Evolutionary conservation across 73 alveolate genomes (phyloP).

Genomic region (Diophrys appendiculata): DNA sequence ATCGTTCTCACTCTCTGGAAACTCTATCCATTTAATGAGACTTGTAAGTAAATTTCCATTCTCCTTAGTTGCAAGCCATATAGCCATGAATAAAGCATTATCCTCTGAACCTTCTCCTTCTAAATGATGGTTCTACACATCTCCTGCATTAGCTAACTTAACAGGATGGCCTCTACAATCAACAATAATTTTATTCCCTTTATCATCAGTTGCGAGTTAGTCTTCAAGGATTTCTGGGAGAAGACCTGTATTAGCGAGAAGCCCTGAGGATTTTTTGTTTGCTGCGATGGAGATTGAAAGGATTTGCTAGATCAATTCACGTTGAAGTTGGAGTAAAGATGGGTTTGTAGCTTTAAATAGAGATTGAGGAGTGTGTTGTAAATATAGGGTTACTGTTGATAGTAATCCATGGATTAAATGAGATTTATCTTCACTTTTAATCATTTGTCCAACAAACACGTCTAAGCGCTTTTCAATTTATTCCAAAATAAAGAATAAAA

Average conservation of each 20-base stretch:
- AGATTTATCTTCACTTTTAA: not conserved
- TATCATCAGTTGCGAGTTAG: slow-evolving; percentile 16
- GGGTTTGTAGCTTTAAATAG: not conserved
- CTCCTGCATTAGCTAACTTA: slow-evolving; percentile 1
- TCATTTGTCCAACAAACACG: not conserved
- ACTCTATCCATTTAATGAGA: slow-evolving; percentile 30
- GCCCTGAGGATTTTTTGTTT: slow-evolving; percentile 1
- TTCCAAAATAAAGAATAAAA: too few relatives aligned
- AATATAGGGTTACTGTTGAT: slow-evolving; percentile 1
- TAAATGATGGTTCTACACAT: slow-evolving; percentile 13
- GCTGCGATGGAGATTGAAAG: slow-evolving; percentile 11
- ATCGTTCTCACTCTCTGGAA: slow-evolving; percentile 36
- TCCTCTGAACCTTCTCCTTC: slow-evolving; percentile 40
- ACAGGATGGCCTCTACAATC: slow-evolving; percentile 65
- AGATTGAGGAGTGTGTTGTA: slow-evolving; percentile 21
- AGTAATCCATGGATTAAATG: not conserved
- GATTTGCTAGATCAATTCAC: slow-evolving; percentile 16
- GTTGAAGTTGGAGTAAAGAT: slow-evolving; percentile 4
- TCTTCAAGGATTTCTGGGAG: slow-evolving; percentile 2
- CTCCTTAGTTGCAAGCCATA: slow-evolving; percentile 54
- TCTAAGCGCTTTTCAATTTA: not conserved
- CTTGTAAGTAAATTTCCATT: slow-evolving; percentile 33
- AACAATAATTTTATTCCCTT: slow-evolving; percentile 15
- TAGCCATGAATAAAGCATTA: slow-evolving; percentile 27
- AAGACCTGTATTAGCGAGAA: slow-evolving; percentile 49